phyloP scores from a whole-genome alignment of 2,329 filamentous ascomycete species.

The Penicillium oxalicum region DNA sequence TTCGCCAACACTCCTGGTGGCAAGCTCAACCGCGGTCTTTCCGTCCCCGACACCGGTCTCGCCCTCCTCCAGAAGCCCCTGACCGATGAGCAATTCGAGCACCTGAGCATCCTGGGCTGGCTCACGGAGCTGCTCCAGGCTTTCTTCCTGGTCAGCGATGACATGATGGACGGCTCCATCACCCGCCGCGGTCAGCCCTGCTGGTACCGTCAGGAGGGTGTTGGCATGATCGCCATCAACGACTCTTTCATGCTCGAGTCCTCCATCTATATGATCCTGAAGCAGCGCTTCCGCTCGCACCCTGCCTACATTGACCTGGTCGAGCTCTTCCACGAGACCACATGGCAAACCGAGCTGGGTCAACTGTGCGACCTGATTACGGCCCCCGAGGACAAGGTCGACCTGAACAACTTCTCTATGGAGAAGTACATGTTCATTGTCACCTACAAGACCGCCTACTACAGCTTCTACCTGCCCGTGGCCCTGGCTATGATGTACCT shows the following conservation, averaged over 20 bases:
- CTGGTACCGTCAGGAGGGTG: conserved; percentile 87
- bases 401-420: conserved; percentile 91
- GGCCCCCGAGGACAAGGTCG: conserved; percentile 85
- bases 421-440: conserved; percentile 95
- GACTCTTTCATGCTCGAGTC: conserved; percentile 94
- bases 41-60: conserved; percentile 83
- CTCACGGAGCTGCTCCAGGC: conserved; percentile 97
- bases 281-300: conserved; percentile 87
- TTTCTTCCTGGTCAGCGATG: conserved; percentile 97
- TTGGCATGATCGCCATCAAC: conserved; percentile 97
- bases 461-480: conserved; percentile 97
- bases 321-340: conserved; percentile 93
- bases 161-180: conserved; percentile 96
- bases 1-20: conserved; percentile 84
- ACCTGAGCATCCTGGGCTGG: conserved; percentile 85
- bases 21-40: conserved; percentile 99
- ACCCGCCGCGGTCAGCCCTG: conserved; percentile 91
- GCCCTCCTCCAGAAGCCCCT: conserved; percentile 69
- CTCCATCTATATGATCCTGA: conserved; percentile 82
- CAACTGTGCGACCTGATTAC: conserved; percentile 93
- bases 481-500: conserved; percentile 83
- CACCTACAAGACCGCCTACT: conserved; percentile 99
- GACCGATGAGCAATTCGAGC: conserved; percentile 76
- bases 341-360: conserved; percentile 90
- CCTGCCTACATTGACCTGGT: conserved; percentile 83